A percentile compares a stretch with the other conserved stretches of the same genome.
Evolutionary conservation across 2,329 filamentous ascomycete genomes (phyloP).

Genomic region (Neonectria ditissima): DNA sequence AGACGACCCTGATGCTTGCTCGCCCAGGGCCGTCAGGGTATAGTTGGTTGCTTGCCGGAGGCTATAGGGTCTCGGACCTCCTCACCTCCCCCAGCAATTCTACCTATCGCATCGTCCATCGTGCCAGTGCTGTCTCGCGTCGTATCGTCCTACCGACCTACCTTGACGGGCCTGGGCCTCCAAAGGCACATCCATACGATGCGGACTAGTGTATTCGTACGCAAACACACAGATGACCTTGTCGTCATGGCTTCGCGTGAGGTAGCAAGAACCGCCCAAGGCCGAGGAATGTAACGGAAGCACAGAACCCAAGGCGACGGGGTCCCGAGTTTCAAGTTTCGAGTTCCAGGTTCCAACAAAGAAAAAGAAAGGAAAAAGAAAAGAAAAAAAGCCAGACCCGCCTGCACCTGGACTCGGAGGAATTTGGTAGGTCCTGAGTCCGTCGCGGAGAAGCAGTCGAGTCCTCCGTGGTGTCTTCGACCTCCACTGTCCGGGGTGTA

Average conservation of each 20-base stretch:
- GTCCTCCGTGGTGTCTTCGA: slow-evolving; percentile 11
- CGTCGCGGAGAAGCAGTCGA: not conserved
- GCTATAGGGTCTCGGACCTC: slow-evolving; percentile 14
- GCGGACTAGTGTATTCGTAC: not conserved
- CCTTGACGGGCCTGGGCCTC: not conserved
- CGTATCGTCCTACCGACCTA: slow-evolving; percentile 15
- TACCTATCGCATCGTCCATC: slow-evolving; percentile 23
- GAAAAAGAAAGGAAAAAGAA: not conserved
- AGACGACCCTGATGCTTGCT: slow-evolving; percentile 16
- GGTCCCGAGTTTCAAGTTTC: not conserved
- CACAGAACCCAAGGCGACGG: slow-evolving; percentile 9
- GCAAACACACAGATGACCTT: too few relatives aligned
- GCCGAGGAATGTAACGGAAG: not conserved
- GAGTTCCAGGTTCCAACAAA: too few relatives aligned
- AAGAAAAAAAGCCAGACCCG: not conserved
- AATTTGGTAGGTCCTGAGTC: not conserved
- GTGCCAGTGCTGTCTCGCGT: slow-evolving; percentile 12
- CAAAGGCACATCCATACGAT: not conserved
- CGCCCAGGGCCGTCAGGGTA: not conserved
- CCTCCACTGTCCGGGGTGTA: slow-evolving; percentile 27
- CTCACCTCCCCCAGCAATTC: not conserved
- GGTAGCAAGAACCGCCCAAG: not conserved
- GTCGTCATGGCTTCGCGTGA: slow-evolving; percentile 9
- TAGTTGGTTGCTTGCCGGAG: slow-evolving; percentile 3
- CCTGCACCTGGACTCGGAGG: not conserved